Conservation (phyloP, 306 rosid species). For the Inga oerstediana region DNA sequence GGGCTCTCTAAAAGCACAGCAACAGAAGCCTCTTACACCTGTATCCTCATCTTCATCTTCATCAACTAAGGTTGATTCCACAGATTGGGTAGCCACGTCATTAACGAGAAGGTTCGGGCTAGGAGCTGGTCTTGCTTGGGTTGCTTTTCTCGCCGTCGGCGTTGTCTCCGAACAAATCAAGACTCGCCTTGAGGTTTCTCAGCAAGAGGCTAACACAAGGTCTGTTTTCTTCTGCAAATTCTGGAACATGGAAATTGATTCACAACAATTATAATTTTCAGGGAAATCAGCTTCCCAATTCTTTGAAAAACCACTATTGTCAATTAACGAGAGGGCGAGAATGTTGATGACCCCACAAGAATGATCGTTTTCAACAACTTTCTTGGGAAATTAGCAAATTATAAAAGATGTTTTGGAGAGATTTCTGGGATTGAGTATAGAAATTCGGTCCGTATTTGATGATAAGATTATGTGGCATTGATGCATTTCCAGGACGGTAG, state of each 20-base stretch:
- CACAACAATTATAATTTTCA: not conserved
- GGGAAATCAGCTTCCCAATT: not conserved
- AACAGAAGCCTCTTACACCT: slow-evolving; percentile 46
- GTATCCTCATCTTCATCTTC: not conserved
- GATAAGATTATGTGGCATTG: not conserved
- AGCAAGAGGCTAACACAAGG: slow-evolving; percentile 86
- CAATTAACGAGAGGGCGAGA: not conserved
- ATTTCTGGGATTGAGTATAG: not conserved
- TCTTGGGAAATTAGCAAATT: not conserved
- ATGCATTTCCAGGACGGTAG: slow-evolving; percentile 43
- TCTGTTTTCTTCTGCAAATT: slow-evolving; percentile 17
- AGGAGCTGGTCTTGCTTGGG: slow-evolving; percentile 99
- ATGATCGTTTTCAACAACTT: not conserved
- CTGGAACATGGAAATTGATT: not conserved
- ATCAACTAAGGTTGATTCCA: slow-evolving; percentile 58
- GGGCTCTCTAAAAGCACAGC: slow-evolving; percentile 41
- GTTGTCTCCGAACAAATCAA: slow-evolving; percentile 92
- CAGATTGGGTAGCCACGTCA: slow-evolving; percentile 88
- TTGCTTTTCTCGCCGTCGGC: slow-evolving; percentile 79
- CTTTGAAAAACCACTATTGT: not conserved
- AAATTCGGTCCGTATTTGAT: not conserved
- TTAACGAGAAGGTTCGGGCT: slow-evolving; percentile 87
- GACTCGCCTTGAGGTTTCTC: slow-evolving; percentile 92
- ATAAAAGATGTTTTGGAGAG: not conserved
- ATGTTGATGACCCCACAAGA: not conserved